Conservation (phyloP, 371 early-diverging fungal species). For the Zychaea mexicana region DNA sequence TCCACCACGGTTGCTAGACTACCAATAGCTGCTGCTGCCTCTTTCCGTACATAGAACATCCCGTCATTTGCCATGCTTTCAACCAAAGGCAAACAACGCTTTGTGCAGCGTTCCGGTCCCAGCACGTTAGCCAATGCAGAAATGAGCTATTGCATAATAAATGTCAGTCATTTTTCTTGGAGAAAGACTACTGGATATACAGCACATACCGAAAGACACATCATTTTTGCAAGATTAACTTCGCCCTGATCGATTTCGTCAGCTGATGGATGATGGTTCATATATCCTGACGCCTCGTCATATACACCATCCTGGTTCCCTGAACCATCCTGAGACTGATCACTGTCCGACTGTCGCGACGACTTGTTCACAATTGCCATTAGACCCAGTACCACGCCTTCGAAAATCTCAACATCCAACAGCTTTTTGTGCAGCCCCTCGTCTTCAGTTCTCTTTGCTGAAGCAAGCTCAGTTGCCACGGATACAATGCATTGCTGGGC, state of each 20-base stretch:
- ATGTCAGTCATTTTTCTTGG: not conserved
- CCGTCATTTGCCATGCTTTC: constrained; percentile 50
- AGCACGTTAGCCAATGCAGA: constrained; percentile 49
- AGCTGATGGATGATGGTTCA: constrained; percentile 18
- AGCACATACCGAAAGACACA: constrained; percentile 53
- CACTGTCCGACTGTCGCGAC: constrained; percentile 11
- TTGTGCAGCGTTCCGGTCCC: constrained; percentile 48
- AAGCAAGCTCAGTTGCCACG: constrained; percentile 47
- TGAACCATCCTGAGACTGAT: constrained; percentile 10
- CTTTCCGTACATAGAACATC: constrained; percentile 64
- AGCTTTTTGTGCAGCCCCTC: constrained; percentile 33
- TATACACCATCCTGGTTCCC: constrained; percentile 12
- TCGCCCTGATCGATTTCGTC: constrained; percentile 52
- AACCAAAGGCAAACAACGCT: constrained; percentile 54
- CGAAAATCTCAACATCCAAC: constrained; percentile 54
- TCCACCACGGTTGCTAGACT: constrained; percentile 46
- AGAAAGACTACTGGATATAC: not conserved
- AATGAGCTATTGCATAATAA: constrained; percentile 42
- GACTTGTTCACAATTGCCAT: constrained; percentile 37
- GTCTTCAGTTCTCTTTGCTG: constrained; percentile 13
- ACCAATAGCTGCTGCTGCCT: constrained; percentile 59
- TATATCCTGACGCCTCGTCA: constrained; percentile 20
- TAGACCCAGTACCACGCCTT: constrained; percentile 53
- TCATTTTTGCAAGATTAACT: constrained; percentile 58
- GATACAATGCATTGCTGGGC: constrained; percentile 52